phyloP scores from a whole-genome alignment of 805 yeast species.

The Candida coquimbonensis region DNA sequence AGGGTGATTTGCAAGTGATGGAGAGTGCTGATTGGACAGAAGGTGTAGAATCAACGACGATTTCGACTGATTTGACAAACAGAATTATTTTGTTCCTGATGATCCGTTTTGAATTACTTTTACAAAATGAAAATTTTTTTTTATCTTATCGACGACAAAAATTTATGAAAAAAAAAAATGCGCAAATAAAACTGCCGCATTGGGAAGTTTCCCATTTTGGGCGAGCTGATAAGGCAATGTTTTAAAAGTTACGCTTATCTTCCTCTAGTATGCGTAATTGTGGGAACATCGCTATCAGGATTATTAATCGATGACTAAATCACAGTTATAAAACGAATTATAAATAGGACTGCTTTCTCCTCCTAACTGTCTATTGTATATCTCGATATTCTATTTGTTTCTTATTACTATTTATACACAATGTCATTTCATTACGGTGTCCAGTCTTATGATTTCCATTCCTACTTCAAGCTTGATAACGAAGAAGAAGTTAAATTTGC shows the following conservation, averaged over 20 bases:
- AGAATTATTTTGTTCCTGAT: no score
- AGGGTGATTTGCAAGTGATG: no score
- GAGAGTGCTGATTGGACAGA: no score
- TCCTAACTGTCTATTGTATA: no score
- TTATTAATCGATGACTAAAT: no score
- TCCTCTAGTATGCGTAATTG: not conserved
- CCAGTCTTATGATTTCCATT: slow-evolving; percentile 46
- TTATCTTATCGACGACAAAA: slow-evolving; percentile 10
- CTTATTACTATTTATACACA: not conserved
- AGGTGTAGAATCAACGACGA: no score
- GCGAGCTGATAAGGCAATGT: slow-evolving; percentile 2
- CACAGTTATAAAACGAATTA: no score
- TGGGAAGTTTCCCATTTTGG: not conserved
- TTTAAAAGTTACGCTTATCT: not conserved
- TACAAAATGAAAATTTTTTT: not conserved
- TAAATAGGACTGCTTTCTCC: no score
- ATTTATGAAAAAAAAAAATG: not conserved
- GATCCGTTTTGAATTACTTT: no score
- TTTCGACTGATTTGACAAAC: no score
- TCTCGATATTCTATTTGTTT: no score
- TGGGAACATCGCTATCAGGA: not conserved
- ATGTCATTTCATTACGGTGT: slow-evolving; percentile 21
- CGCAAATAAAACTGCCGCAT: not conserved
- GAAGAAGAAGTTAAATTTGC: slow-evolving; percentile 29
- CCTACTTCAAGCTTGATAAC: slow-evolving; percentile 34